These are phyloP conservation scores for Chlamydomonas eustigma DNA, from an alignment of 139 green algal species.

Conservation along the genomic window DNA sequence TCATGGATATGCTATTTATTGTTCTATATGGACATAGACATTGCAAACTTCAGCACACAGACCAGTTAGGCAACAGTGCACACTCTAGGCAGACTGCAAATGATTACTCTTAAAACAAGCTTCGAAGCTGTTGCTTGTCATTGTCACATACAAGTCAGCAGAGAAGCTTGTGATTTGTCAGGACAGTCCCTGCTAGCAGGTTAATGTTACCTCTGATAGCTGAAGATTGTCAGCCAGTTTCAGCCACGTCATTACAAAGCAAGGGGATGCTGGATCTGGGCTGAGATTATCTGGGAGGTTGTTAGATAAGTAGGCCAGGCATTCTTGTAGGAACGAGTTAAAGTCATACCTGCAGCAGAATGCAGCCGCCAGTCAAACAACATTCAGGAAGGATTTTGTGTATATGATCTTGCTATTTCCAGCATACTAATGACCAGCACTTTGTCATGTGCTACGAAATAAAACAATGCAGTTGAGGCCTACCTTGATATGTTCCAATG, in stretches of 20 bases:
- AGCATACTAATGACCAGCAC: background rate
- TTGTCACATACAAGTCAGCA: too few relatives aligned
- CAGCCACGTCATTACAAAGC: background rate
- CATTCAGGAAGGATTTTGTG: background rate
- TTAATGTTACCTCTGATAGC: background rate
- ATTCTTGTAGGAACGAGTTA: background rate
- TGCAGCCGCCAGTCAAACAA: background rate
- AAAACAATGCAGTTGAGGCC: too few relatives aligned
- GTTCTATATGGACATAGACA: too few relatives aligned
- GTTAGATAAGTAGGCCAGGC: background rate
- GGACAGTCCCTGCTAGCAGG: too few relatives aligned
- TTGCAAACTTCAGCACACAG: too few relatives aligned
- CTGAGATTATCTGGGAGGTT: background rate
- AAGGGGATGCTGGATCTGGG: background rate
- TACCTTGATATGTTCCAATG: background rate
- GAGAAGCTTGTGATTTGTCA: too few relatives aligned
- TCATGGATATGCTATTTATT: too few relatives aligned
- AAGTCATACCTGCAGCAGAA: constrained; percentile 5
- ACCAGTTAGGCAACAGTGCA: too few relatives aligned
- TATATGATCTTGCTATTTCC: background rate
- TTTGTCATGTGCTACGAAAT: background rate
- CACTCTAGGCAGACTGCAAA: too few relatives aligned
- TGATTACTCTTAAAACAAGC: too few relatives aligned
- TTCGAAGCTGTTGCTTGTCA: too few relatives aligned
- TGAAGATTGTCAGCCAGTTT: background rate